Base-by-base conservation (phyloP, 352 stramenopile species). In the Pythium rishiriense region DNA sequence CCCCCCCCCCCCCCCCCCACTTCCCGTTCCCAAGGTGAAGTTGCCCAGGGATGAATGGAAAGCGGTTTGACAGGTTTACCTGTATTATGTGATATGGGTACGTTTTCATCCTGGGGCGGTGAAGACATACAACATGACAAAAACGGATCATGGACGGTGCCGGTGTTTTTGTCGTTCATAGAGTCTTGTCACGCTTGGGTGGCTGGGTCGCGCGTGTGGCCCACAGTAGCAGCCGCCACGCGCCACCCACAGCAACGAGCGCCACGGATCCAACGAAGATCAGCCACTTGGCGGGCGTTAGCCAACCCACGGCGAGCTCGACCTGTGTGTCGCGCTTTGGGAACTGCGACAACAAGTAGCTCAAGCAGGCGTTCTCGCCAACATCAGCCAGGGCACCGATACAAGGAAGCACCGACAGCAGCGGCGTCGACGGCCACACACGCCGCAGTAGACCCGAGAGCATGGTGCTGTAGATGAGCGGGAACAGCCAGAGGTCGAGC, bases 301-400 rank as follows among this genome's bases (percentile, higher is more conserved):
- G 52, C 2, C 72, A 26, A 43, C 71, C 79, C 26, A 82, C 56
- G 10, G 67, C 62, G 11, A 42, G 41, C 46, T 84, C 75, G n/a
- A 79, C 47, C 0, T 37, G 35, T 22, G 54, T 53, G 41, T 68
- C 68, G 10, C 62, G 69, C 21, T 47, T 35, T 0, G 79, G 77
- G 46, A 82, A 88, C 24, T 66, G 12, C 10, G 49, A 26, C 51
- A 88, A 49, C 64, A 88, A 28, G n/a, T 74, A 63, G 49, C 75
- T 52, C 26, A 85, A 69, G 41, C 63, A 72, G 1, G 70, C 24
- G 56, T 88, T 88, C 69, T 86, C 79, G 2, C 54, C 41, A 50
- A 85, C 68, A 46, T 86, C 77, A 8, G 63, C 70, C 5, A 66
- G 24, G n/a, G 66, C 69, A 0, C 58, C 67, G 6, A 83, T 24